Base-by-base conservation (phyloP, 208 protist genomes). In the Porcisia hertigi region DNA sequence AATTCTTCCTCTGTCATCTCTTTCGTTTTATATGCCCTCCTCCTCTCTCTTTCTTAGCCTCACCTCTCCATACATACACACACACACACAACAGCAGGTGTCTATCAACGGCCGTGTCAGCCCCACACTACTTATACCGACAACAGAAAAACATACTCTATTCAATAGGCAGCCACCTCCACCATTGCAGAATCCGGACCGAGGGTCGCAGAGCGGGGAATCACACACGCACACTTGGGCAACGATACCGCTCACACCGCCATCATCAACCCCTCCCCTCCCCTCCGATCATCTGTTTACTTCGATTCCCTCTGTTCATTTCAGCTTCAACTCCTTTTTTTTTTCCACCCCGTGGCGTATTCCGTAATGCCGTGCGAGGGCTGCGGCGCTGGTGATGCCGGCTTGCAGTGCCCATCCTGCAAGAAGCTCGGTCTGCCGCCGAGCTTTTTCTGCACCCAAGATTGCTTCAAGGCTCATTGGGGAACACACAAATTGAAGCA, bases 381-480 rank as follows among this genome's bases (percentile, higher is more conserved):
- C 3, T 97, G 94, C 75, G 94, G 92, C 47, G 71, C 86, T 58
- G 79, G 79, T 25, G 84, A 87, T 63, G 90, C 92, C 16, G 76
- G 77, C 5, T 80, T 98, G 88, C 94, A 98, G 86, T 98, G 94
- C 82, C 94, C 94, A 2, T 95, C 88, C 45, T 98, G 94, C 83
- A 96, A 96, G 81, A 96, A 97, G 81, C 80, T 98, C 14, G 81
- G 78, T n/a, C 84, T 98, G 41, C 92, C 94, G 2, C 92, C 94
- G 14, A 94, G 88, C 80, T 96, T 93, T 82, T 98, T 97, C 84
- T 96, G 92, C 85, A 80, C 84, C 0, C 94, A 98, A 83, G 82
- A 83, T 4, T 98, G 94, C 76, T 98, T 98, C 79, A 95, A 94
- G 82, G 83, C 83, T n/a, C 87, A 94, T 77, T 98, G 94, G 93